A percentile compares a stretch with the other conserved stretches of the same genome.
These are phyloP conservation scores for Epithemia pelagica DNA, from an alignment of 108 stramenopile genomes.

Conservation along the genomic window DNA sequence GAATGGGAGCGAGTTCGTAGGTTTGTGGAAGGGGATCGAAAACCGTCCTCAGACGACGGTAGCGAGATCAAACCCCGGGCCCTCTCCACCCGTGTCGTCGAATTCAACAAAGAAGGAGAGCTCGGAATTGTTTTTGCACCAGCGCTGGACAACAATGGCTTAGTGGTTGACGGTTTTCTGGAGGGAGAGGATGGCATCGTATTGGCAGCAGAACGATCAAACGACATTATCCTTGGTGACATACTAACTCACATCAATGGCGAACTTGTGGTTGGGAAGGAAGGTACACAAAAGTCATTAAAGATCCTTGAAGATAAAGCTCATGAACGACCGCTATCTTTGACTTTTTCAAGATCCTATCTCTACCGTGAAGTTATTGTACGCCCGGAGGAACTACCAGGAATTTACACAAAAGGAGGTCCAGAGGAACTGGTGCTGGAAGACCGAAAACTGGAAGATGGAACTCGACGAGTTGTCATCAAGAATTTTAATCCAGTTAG, in stretches of 20 bases:
- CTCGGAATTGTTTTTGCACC: conserved; percentile 72
- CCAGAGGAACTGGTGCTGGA: conserved; percentile 60
- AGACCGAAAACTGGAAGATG: conserved; percentile 29
- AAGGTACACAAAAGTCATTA: conserved; percentile 44
- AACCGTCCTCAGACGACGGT: conserved; percentile 5
- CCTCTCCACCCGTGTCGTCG: conserved; percentile 30
- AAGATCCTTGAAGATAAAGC: conserved; percentile 49
- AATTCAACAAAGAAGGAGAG: conserved; percentile 43
- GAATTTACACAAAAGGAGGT: conserved; percentile 39
- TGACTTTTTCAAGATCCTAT: conserved; percentile 65
- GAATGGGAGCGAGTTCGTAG: conserved; percentile 56
- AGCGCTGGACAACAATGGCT: conserved; percentile 48
- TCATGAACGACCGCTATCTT: conserved; percentile 45
- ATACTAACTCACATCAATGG: conserved; percentile 68
- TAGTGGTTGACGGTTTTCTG: conserved; percentile 50
- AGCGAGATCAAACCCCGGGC: neutral
- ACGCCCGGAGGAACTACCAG: conserved; percentile 20
- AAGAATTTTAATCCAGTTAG: conserved; percentile 60
- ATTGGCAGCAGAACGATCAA: conserved; percentile 47
- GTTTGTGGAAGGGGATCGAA: conserved; percentile 30
- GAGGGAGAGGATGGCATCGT: conserved; percentile 43
- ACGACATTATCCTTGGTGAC: conserved; percentile 40
- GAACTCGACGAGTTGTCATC: conserved; percentile 45
- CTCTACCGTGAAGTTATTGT: conserved; percentile 39
- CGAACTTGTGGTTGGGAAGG: conserved; percentile 51